Percentiles rank a stretch among this genome's conserved stretches.
Evolutionary conservation across 306 rosid genomes (phyloP).

Genomic region (Prunus kanzakura): DNA sequence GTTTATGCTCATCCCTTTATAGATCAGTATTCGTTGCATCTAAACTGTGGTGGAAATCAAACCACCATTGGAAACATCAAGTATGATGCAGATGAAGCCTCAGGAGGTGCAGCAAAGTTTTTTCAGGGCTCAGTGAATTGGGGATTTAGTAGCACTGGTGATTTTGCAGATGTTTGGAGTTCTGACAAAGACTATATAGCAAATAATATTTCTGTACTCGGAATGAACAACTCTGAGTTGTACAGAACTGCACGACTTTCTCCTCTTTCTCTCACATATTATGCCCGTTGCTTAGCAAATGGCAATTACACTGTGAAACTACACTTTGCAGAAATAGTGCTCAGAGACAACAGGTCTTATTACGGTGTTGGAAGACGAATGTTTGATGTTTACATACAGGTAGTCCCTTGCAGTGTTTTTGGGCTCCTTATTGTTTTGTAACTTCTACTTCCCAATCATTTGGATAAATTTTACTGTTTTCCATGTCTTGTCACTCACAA

Average conservation of each 20-base stretch:
- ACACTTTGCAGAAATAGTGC: conserved; percentile 53
- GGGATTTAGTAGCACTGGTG: conserved; percentile 62
- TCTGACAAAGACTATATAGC: conserved; percentile 25
- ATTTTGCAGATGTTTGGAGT: conserved; percentile 35
- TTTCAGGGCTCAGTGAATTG: conserved; percentile 20
- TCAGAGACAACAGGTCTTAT: conserved; percentile 47
- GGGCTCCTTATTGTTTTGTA: not conserved
- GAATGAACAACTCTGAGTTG: conserved; percentile 32
- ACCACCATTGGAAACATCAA: conserved; percentile 30
- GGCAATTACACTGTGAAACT: conserved; percentile 56
- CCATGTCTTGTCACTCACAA: not conserved
- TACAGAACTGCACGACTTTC: conserved; percentile 48
- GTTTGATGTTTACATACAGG: conserved; percentile 66
- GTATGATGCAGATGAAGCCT: conserved; percentile 40
- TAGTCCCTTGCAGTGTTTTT: conserved; percentile 14
- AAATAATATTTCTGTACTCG: conserved; percentile 19
- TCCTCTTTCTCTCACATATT: conserved; percentile 55
- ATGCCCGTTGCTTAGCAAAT: conserved; percentile 60
- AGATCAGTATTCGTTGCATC: conserved; percentile 37
- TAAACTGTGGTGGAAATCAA: conserved; percentile 63
- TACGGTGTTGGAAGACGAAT: conserved; percentile 51
- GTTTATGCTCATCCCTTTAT: not conserved
- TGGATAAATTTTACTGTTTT: not conserved
- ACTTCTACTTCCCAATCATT: not conserved
- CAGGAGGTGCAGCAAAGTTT: conserved; percentile 47